A percentile compares a stretch with the other conserved stretches of the same genome.
phyloP scores from a whole-genome alignment of 768 basidiomycete genomes.

The Thelephora ganbajun region DNA sequence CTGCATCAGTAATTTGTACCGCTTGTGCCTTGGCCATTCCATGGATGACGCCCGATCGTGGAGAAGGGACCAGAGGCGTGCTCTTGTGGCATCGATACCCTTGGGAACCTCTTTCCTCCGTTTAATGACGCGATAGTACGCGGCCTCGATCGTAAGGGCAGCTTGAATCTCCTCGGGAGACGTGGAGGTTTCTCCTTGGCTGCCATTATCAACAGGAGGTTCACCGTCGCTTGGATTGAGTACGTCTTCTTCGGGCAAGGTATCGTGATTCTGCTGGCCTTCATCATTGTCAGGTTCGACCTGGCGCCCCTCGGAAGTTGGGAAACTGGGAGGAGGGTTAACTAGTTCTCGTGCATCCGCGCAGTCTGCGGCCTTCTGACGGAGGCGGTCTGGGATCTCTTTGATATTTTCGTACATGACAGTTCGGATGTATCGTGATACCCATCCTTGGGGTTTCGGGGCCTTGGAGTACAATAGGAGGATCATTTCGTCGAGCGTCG shows the following conservation, averaged over 20 bases:
- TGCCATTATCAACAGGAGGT: background rate
- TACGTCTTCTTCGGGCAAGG: conserved; percentile 8
- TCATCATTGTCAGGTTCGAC: conserved; percentile 1
- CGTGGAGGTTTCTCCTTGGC: background rate
- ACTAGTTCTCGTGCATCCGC: conserved; percentile 9
- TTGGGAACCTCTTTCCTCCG: conserved; percentile 5
- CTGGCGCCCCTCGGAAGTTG: background rate
- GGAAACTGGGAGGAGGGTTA: conserved; percentile 10
- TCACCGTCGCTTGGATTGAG: conserved; percentile 6
- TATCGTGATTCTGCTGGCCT: conserved; percentile 4
- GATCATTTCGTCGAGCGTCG: conserved; percentile 16
- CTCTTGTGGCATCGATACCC: conserved; percentile 11
- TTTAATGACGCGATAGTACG: background rate
- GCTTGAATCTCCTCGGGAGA: background rate
- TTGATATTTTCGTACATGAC: conserved; percentile 17
- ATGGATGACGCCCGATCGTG: conserved; percentile 14
- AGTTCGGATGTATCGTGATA: conserved; percentile 11
- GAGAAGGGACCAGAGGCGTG: conserved; percentile 17
- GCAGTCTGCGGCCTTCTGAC: conserved; percentile 6
- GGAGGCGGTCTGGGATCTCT: conserved; percentile 14
- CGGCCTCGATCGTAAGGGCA: background rate
- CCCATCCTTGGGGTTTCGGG: background rate
- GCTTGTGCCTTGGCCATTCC: conserved; percentile 13
- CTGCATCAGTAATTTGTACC: conserved; percentile 21
- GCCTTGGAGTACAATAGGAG: conserved; percentile 9